Conservation (phyloP, 2,329 filamentous ascomycete species). For the Fusarium sp. region DNA sequence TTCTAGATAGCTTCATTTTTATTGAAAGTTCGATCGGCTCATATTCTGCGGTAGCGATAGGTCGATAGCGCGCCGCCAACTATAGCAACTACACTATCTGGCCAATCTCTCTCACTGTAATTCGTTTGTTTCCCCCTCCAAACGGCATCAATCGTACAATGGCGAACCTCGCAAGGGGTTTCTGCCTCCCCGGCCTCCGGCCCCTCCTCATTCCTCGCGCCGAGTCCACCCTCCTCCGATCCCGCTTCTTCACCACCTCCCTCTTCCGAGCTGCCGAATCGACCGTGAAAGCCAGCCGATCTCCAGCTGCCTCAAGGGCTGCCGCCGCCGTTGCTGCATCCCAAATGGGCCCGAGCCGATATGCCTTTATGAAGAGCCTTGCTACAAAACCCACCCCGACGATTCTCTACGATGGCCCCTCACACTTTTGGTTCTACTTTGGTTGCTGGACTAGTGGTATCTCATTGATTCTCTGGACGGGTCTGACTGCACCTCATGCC, state of each 20-base stretch:
- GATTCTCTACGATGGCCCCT: slow-evolving; percentile 75
- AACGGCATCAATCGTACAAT: slow-evolving; percentile 33
- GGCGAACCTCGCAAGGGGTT: slow-evolving; percentile 53
- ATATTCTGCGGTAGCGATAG: slow-evolving; percentile 20
- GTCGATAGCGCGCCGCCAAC: slow-evolving; percentile 23
- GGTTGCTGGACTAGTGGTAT: slow-evolving; percentile 71
- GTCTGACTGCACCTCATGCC: slow-evolving; percentile 53
- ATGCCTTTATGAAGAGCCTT: slow-evolving; percentile 69
- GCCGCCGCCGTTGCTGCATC: slow-evolving; percentile 28
- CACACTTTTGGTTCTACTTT: slow-evolving; percentile 74
- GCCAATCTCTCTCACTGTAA: background rate
- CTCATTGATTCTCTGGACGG: slow-evolving; percentile 57
- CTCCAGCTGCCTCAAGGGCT: slow-evolving; percentile 27
- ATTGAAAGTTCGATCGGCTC: slow-evolving; percentile 20
- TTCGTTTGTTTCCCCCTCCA: background rate
- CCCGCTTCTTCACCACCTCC: slow-evolving; percentile 53
- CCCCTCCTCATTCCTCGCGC: slow-evolving; percentile 44
- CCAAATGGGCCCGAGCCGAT: slow-evolving; percentile 51
- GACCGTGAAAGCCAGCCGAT: slow-evolving; percentile 33
- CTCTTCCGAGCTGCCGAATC: slow-evolving; percentile 41
- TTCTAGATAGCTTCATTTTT: slow-evolving; percentile 46
- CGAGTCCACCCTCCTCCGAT: slow-evolving; percentile 42
- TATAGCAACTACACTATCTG: background rate
- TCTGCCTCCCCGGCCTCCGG: slow-evolving; percentile 50
- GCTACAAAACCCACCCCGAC: slow-evolving; percentile 70